A percentile compares a stretch with the other conserved stretches of the same genome.
Conservation (phyloP, 495 filamentous ascomycete genomes). For the Podospora pseudoanserina region DNA sequence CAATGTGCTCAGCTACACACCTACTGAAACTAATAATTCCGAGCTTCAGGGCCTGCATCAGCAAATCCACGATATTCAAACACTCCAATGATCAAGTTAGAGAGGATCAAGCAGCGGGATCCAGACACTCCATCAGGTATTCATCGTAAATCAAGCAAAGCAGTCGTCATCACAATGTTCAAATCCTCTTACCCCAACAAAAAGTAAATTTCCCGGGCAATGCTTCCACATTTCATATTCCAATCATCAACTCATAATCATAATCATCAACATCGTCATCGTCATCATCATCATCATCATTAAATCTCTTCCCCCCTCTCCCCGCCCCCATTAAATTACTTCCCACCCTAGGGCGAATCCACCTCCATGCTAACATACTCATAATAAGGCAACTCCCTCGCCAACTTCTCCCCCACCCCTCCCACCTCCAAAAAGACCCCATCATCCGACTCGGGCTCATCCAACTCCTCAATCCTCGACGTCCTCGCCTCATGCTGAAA, state of each 20-base stretch:
- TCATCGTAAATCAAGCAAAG: neutral
- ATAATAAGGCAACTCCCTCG: conserved; percentile 49
- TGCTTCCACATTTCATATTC: neutral
- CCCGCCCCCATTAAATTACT: neutral
- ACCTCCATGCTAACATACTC: conserved; percentile 44
- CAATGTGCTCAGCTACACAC: no score
- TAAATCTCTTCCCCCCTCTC: neutral
- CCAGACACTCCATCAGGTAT: neutral
- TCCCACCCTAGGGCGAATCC: conserved; percentile 32
- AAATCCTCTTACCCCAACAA: neutral
- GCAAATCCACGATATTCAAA: neutral
- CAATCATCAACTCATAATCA: neutral
- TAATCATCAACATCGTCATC: conserved; percentile 13
- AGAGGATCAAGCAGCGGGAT: neutral
- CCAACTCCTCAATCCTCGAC: conserved; percentile 50
- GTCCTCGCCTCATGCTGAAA: conserved; percentile 49
- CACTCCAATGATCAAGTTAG: neutral
- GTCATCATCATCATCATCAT: conserved; percentile 2
- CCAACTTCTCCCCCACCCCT: conserved; percentile 37
- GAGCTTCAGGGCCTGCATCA: no score
- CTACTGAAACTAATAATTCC: no score
- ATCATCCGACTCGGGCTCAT: conserved; percentile 48
- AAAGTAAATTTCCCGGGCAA: neutral
- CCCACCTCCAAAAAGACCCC: conserved; percentile 43
- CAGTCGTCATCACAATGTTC: neutral